Evolutionary conservation across 345 rosid species (phyloP), one percentile per base, ranked within the genome.

Genomic region (Salix dunnii): DNA sequence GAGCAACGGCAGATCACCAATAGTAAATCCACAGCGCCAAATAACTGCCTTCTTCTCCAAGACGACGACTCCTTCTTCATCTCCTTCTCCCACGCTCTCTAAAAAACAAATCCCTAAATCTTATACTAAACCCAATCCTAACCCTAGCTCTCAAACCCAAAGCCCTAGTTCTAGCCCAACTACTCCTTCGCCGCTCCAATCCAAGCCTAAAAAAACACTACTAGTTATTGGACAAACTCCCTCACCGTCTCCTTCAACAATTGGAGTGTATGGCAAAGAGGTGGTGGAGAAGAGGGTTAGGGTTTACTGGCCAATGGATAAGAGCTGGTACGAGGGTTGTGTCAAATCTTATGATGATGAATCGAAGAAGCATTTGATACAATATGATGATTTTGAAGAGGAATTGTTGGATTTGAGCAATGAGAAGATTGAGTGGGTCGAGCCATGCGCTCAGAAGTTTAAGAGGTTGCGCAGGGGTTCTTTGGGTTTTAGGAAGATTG

Each of bases 231-330:
- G 93, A 46, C 85, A 85, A 75, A 77, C 85, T 0, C 84, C 88
- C 17, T 78, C 85, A 13, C 85, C 80, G 0, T 70, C 77, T 43
- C 62, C 73, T 16, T 71, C 85, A 25, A 82, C 74, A n/a, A 28
- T 30, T 16, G 73, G 60, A 55, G 75, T 81, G 4, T 88, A 77
- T 79, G 95, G 88, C 2, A 83, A 79, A 6, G 97, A 92, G 82
- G 97, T 88, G 18, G 80, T 91, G 51, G 90, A 82, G 9, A 90
- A 77, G 90, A 83, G 89, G 82, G 72, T 96, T 76, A 87, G 84
- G 88, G 91, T 96, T 85, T 93, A 84, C 78, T 96, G 99, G 99
- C 98, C 99, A 63, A 75, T 96, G 90, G 98, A 96, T 84, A 84
- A 89, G 83, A 78, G 74, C 68, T 92, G 97, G 98, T 96, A 92